phyloP scores from a whole-genome alignment of 495 filamentous ascomycete genomes.

The Tuber calosporum region DNA sequence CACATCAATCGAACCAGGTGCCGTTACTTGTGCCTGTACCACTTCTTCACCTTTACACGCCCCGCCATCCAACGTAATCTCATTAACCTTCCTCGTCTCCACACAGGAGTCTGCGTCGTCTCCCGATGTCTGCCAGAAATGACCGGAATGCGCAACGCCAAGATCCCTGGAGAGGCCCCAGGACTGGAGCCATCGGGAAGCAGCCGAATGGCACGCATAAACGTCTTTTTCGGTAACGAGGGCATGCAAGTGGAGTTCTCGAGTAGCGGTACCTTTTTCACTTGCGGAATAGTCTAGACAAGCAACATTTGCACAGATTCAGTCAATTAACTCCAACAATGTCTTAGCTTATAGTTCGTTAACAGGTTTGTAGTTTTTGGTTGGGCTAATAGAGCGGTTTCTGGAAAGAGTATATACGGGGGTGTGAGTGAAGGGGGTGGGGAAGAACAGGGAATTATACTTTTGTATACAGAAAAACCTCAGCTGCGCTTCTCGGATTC shows the following conservation, averaged over 20 bases:
- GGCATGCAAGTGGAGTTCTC: constrained; percentile 35
- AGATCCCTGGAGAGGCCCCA: constrained; percentile 31
- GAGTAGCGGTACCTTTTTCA: constrained; percentile 29
- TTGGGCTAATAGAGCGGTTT: background rate
- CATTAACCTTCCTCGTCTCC: constrained; percentile 17
- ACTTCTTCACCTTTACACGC: background rate
- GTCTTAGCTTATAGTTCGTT: background rate
- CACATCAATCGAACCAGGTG: background rate
- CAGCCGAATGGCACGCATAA: constrained; percentile 36
- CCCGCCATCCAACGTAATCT: constrained; percentile 25
- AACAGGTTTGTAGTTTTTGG: background rate
- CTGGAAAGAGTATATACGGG: background rate
- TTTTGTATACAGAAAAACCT: constrained; percentile 41
- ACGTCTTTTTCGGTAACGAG: constrained; percentile 32
- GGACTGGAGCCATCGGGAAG: constrained; percentile 38
- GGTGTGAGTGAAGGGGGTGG: background rate
- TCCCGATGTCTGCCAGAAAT: constrained; percentile 20
- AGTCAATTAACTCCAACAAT: background rate
- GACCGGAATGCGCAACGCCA: constrained; percentile 28
- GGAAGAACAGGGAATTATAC: constrained; percentile 20
- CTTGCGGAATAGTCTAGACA: constrained; percentile 33
- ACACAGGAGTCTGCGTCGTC: constrained; percentile 9
- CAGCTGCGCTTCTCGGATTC: constrained; percentile 30
- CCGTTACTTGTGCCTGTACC: background rate
- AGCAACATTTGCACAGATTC: background rate